These are phyloP conservation scores for Sporothrix brasiliensis DNA, from an alignment of 2,329 filamentous ascomycete species.

Conservation along the genomic window DNA sequence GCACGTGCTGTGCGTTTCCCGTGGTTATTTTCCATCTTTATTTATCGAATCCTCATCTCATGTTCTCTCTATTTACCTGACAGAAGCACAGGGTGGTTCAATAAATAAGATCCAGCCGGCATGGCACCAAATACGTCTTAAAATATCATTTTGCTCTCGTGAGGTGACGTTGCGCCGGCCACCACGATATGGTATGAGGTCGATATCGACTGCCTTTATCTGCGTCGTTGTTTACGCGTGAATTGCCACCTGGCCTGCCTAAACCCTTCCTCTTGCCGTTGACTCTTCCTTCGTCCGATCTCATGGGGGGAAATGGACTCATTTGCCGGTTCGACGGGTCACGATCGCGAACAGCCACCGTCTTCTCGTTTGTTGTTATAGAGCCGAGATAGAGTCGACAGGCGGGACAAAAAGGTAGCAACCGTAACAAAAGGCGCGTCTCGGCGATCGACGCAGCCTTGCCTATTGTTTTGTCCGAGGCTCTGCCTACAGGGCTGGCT, in stretches of 20 bases:
- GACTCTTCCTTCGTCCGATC: constrained; percentile 15
- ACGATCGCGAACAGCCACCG: neutral
- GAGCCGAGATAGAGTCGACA: neutral
- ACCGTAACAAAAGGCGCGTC: too few species aligned
- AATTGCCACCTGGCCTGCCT: constrained; percentile 2
- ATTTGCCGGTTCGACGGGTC: neutral
- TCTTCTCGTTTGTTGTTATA: neutral
- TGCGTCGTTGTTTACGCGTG: neutral
- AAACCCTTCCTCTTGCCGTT: neutral
- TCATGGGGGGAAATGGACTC: neutral
- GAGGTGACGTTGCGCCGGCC: neutral
- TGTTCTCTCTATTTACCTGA: neutral
- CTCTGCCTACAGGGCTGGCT: constrained; percentile 5
- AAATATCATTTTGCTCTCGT: neutral
- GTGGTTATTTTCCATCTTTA: neutral
- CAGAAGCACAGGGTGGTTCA: neutral
- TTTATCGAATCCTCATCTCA: neutral
- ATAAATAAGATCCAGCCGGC: neutral
- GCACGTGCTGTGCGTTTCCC: neutral
- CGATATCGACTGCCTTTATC: neutral
- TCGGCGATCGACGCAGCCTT: neutral
- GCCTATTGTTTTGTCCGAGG: constrained; percentile 15
- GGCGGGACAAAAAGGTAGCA: neutral
- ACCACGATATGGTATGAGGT: neutral
- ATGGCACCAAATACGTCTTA: neutral